Evolutionary conservation across 768 basidiomycete species (phyloP).

Genomic region (Phlebiopsis gigantea): DNA sequence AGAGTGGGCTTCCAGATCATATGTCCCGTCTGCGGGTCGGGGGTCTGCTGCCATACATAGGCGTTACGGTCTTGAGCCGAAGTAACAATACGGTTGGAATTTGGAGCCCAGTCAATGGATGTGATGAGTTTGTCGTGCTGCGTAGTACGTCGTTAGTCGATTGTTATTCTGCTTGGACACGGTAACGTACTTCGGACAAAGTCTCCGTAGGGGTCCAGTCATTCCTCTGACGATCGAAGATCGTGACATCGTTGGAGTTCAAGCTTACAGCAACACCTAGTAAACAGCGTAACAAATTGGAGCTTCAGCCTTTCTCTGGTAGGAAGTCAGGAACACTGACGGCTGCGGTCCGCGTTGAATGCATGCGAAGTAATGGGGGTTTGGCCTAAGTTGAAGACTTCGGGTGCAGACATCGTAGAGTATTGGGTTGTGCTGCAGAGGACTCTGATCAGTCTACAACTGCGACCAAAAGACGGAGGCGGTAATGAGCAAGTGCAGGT

Average conservation of each 20-base stretch:
- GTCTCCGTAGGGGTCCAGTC: slow-evolving; percentile 73
- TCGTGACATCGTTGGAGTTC: slow-evolving; percentile 85
- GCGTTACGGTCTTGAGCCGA: slow-evolving; percentile 99
- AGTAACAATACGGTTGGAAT: slow-evolving; percentile 95
- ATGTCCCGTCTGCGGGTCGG: slow-evolving; percentile 67
- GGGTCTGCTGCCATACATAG: slow-evolving; percentile 91
- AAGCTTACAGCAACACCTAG: slow-evolving; percentile 88
- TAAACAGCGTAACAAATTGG: background rate
- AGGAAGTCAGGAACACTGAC: slow-evolving; percentile 43
- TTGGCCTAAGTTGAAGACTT: slow-evolving; percentile 75
- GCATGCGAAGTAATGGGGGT: slow-evolving; percentile 84
- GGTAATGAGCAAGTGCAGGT: background rate
- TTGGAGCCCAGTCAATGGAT: slow-evolving; percentile 97
- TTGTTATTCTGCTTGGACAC: background rate
- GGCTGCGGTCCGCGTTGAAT: slow-evolving; percentile 83
- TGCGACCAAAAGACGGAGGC: slow-evolving; percentile 26
- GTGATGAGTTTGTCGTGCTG: slow-evolving; percentile 98
- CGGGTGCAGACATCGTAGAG: slow-evolving; percentile 56
- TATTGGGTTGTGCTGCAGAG: slow-evolving; percentile 36
- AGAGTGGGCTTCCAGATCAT: slow-evolving; percentile 91
- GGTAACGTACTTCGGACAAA: slow-evolving; percentile 68
- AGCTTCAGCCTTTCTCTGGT: no score
- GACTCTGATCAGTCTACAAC: slow-evolving; percentile 84
- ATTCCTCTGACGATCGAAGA: slow-evolving; percentile 60
- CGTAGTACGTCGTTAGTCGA: background rate